Evolutionary conservation across 176 grass and related monocot species (phyloP).

Genomic region (Elaeis guineensis): DNA sequence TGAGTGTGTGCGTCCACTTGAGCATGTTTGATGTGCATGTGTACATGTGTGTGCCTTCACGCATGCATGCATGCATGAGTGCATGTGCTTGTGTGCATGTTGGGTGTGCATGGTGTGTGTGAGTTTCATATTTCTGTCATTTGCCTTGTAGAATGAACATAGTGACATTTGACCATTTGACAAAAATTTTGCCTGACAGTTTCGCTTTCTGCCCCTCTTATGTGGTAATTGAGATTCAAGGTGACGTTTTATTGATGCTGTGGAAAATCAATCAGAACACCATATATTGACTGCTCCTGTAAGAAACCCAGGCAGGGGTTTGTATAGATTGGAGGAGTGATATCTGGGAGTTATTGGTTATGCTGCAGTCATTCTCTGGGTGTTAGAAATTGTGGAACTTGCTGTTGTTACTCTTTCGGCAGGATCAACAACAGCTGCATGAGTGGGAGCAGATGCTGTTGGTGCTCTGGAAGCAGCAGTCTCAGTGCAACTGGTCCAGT

Average conservation of each 20-base stretch:
- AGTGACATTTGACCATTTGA: too few relatives aligned
- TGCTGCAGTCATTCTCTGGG: constrained; percentile 67
- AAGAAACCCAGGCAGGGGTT: constrained; percentile 30
- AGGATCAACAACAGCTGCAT: constrained; percentile 42
- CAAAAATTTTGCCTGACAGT: too few relatives aligned
- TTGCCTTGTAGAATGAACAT: too few relatives aligned
- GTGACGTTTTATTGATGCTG: constrained; percentile 66
- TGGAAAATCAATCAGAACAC: constrained; percentile 58
- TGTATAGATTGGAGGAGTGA: constrained; percentile 42
- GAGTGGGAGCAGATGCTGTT: constrained; percentile 38
- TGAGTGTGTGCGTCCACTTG: too few relatives aligned
- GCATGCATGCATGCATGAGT: too few relatives aligned
- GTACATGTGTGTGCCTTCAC: too few relatives aligned
- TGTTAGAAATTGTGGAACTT: constrained; percentile 71
- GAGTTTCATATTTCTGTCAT: too few relatives aligned
- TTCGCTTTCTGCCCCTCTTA: not conserved
- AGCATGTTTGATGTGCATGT: too few relatives aligned
- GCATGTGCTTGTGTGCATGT: too few relatives aligned
- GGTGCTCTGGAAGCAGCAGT: constrained; percentile 38
- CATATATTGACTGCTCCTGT: constrained; percentile 79
- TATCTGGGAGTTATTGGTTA: constrained; percentile 87
- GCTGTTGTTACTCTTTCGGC: constrained; percentile 41
- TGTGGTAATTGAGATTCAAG: constrained; percentile 75
- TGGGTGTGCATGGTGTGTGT: too few relatives aligned
- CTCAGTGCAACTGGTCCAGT: constrained; percentile 37